These are phyloP conservation scores for Trichocomaceae sp. DNA, from an alignment of 2,329 filamentous ascomycete genomes.

Conservation along the genomic window DNA sequence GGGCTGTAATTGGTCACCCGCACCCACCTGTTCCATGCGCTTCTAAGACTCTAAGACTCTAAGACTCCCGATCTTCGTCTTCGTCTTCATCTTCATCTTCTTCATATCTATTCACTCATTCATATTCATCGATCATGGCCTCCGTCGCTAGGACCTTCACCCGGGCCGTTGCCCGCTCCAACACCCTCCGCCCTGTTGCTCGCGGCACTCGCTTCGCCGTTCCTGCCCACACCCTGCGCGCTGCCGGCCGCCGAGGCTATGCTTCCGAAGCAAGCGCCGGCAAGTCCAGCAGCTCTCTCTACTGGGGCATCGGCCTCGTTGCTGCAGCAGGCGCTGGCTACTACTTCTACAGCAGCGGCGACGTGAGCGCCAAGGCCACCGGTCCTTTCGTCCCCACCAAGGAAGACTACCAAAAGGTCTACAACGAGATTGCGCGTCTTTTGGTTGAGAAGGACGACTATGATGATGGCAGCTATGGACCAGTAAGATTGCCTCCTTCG, in stretches of 20 bases:
- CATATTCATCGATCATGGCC: slow-evolving; percentile 28
- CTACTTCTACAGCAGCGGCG: slow-evolving; percentile 55
- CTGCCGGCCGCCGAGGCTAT: slow-evolving; percentile 70
- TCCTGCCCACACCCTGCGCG: slow-evolving; percentile 62
- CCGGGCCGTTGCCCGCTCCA: slow-evolving; percentile 38
- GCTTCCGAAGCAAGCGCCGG: slow-evolving; percentile 59
- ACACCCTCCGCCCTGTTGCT: slow-evolving; percentile 36
- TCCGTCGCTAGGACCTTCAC: slow-evolving; percentile 38
- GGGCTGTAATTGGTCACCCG: slow-evolving; percentile 2
- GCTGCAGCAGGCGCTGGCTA: slow-evolving; percentile 59
- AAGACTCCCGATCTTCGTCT: neutral
- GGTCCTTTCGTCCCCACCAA: slow-evolving; percentile 66
- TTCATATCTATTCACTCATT: neutral
- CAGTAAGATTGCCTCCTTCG: slow-evolving; percentile 54
- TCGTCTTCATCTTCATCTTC: neutral
- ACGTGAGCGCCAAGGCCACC: slow-evolving; percentile 37
- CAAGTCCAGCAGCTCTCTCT: slow-evolving; percentile 46
- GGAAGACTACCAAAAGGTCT: slow-evolving; percentile 92
- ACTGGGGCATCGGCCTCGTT: slow-evolving; percentile 54
- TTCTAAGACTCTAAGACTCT: no score
- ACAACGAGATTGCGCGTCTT: slow-evolving; percentile 72
- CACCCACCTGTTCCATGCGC: neutral
- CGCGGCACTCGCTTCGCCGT: slow-evolving; percentile 54
- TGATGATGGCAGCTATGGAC: slow-evolving; percentile 93
- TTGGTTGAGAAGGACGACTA: slow-evolving; percentile 90